phyloP scores from a whole-genome alignment of 495 filamentous ascomycete genomes.

The Parathielavia hyrcaniae region DNA sequence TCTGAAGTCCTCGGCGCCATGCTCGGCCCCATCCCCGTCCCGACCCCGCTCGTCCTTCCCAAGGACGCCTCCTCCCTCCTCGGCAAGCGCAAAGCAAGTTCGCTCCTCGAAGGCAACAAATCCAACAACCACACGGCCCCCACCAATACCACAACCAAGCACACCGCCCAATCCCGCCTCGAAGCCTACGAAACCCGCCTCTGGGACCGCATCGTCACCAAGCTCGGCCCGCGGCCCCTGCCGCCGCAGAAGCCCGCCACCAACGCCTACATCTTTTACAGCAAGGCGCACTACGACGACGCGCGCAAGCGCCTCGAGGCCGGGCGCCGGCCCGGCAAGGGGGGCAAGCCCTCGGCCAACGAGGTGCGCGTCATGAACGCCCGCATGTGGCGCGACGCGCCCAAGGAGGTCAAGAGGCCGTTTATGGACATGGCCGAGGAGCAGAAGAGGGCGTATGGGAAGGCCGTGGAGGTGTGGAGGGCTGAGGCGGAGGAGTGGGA shows the following conservation, averaged over 20 bases:
- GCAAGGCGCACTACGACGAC: slow-evolving; percentile 70
- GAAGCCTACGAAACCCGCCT: slow-evolving; percentile 70
- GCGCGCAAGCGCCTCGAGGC: slow-evolving; percentile 69
- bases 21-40: slow-evolving; percentile 72
- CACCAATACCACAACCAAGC: slow-evolving; percentile 18
- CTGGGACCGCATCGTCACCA: slow-evolving; percentile 57
- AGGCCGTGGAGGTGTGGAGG: slow-evolving; percentile 53
- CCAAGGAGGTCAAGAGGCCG: slow-evolving; percentile 60
- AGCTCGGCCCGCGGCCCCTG: slow-evolving; percentile 66
- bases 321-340: slow-evolving; percentile 54
- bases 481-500: slow-evolving; percentile 63
- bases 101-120: not conserved
- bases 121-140: slow-evolving; percentile 18
- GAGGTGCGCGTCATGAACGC: slow-evolving; percentile 77
- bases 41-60: slow-evolving; percentile 64
- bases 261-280: slow-evolving; percentile 71
- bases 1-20: slow-evolving; percentile 73
- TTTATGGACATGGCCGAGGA: slow-evolving; percentile 66
- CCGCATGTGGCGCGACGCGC: slow-evolving; percentile 79
- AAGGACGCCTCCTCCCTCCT: slow-evolving; percentile 44
- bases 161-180: slow-evolving; percentile 49
- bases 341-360: slow-evolving; percentile 62
- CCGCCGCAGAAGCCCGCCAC: slow-evolving; percentile 62
- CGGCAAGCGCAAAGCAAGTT: slow-evolving; percentile 50
- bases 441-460: slow-evolving; percentile 57